Conservation (phyloP, 1,139 yeast genomes). For the Saccharomyces hybrid region DNA sequence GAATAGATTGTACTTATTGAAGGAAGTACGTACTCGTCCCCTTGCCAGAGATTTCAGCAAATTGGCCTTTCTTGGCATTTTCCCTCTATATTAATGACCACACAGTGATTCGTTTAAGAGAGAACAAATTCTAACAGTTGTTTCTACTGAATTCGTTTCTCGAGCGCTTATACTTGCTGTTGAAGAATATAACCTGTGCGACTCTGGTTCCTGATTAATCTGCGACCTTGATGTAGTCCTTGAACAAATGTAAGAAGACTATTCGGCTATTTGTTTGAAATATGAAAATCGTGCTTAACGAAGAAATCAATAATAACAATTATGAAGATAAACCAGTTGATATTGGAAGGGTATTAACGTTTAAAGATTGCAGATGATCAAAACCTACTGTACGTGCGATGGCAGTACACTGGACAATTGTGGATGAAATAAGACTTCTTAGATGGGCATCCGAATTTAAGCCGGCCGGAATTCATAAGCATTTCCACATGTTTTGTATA, state of each 20-base stretch:
- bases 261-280: not conserved
- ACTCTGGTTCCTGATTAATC: too few relatives aligned
- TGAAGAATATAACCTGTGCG: not conserved
- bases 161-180: too few relatives aligned
- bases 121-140: too few relatives aligned
- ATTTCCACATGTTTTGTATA: constrained; percentile 50
- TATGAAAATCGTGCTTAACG: not conserved
- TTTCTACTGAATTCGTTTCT: too few relatives aligned
- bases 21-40: constrained; percentile 79
- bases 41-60: constrained; percentile 53
- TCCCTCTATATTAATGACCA: not conserved
- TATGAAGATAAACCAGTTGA: not conserved
- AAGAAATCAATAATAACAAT: not conserved
- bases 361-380: too few relatives aligned
- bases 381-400: constrained; percentile 8
- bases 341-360: not conserved
- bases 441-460: constrained; percentile 60
- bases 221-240: too few relatives aligned
- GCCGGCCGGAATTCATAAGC: constrained; percentile 51
- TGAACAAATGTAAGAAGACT: too few relatives aligned
- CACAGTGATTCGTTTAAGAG: too few relatives aligned
- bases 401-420: constrained; percentile 44
- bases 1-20: constrained; percentile 87
- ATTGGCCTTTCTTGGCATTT: constrained; percentile 57
- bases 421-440: constrained; percentile 60